Evolutionary conservation across 1,139 yeast genomes (phyloP).

Genomic region (Blastobotrys petasosporus): DNA sequence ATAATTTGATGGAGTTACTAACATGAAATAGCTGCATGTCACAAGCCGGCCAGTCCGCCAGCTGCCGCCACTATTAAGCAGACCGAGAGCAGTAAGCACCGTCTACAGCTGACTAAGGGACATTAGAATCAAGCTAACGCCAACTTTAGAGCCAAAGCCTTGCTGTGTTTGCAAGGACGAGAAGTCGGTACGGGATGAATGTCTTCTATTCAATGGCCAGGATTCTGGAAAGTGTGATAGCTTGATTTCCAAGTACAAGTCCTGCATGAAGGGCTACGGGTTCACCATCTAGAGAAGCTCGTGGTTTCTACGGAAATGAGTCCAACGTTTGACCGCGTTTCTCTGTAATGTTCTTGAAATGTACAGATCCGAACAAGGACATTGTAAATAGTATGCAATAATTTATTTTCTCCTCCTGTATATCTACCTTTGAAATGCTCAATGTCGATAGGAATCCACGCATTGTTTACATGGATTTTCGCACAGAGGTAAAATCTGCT

Average conservation of each 20-base stretch:
- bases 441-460: too few species aligned
- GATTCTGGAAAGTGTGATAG: conserved; percentile 79
- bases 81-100: conserved; percentile 6
- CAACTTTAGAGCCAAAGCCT: conserved; percentile 62
- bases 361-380: too few species aligned
- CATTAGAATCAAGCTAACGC: background rate
- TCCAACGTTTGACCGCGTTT: too few species aligned
- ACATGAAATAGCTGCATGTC: too few species aligned
- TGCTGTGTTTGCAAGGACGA: conserved; percentile 93
- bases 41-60: background rate
- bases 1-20: background rate
- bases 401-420: too few species aligned
- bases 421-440: too few species aligned
- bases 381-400: too few species aligned
- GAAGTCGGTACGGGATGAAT: conserved; percentile 79
- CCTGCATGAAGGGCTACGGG: conserved; percentile 90
- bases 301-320: too few species aligned
- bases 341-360: too few species aligned
- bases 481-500: too few species aligned
- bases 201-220: conserved; percentile 74
- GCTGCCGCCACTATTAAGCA: conserved; percentile 1
- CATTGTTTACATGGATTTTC: too few species aligned
- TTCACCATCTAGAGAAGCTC: conserved; percentile 41
- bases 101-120: too few species aligned
- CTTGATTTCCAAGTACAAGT: conserved; percentile 63